A percentile compares a stretch with the other conserved stretches of the same genome.
Conservation (phyloP, 2,329 filamentous ascomycete genomes). For the Onygenales sp. region DNA sequence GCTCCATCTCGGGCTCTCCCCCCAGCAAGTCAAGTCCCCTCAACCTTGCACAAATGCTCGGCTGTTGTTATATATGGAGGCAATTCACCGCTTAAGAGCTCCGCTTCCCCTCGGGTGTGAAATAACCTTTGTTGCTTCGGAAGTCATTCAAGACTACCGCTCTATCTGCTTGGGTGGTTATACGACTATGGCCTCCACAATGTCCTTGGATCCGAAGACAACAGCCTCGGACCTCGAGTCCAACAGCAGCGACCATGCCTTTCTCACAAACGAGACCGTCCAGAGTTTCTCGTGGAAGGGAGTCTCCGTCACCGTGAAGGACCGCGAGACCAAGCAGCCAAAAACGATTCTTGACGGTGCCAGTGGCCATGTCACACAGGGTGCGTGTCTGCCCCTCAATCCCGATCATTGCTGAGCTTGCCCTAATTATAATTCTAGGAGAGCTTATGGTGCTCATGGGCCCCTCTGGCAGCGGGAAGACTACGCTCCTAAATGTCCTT, state of each 20-base stretch:
- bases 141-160: too few species aligned
- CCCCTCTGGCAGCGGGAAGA: slow-evolving; percentile 65
- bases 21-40: too few species aligned
- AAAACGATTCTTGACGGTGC: slow-evolving; percentile 55
- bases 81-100: too few species aligned
- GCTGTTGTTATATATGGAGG: too few species aligned
- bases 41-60: too few species aligned
- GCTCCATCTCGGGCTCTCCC: too few species aligned
- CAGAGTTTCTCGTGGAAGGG: slow-evolving; percentile 56
- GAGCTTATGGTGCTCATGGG: slow-evolving; percentile 76
- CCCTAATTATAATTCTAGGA: slow-evolving; percentile 32
- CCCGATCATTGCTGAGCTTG: not conserved
- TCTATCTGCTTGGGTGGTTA: not conserved
- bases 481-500: slow-evolving; percentile 71
- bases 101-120: too few species aligned
- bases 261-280: slow-evolving; percentile 50
- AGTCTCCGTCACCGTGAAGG: slow-evolving; percentile 63
- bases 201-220: not conserved
- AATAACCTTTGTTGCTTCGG: too few species aligned
- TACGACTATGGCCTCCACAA: not conserved
- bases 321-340: slow-evolving; percentile 54
- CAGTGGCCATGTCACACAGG: slow-evolving; percentile 55
- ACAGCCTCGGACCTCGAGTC: slow-evolving; percentile 20
- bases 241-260: slow-evolving; percentile 17
- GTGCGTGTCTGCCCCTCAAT: slow-evolving; percentile 23